Base-by-base conservation (phyloP, 805 yeast species). In the Jamesozyma gamospora region DNA sequence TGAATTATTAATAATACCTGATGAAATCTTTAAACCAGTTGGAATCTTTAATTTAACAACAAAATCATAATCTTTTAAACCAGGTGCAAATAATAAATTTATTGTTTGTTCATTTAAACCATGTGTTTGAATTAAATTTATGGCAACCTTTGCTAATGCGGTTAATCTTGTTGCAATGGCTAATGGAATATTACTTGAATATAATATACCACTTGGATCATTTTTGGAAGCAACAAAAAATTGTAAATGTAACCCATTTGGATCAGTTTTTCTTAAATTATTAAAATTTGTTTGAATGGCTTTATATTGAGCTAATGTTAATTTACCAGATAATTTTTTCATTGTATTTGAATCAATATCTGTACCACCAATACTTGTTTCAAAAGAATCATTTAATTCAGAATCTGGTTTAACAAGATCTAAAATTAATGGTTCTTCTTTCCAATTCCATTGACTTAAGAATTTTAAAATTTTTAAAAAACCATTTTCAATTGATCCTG, bases 371-470 rank as follows among this genome's bases (percentile, higher is more conserved):
- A 49, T 35, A 39, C 51, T 53, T 3, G 47, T 41, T 24, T 46
- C 55, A 21, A 48, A 44, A 2, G 49, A 41, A 28, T 58, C 64
- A 18, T 62, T 67, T 7, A 66, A 63, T 40, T 62, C 58, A 15
- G 59, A 62, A 9, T 56, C 53, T 44, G 74, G 73, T 41, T 69
- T 77, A 12, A 80, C 77, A 48, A 85, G 63, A 53, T 92, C 96
- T 44, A 92, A 63, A 39, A 88, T 74, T 44, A 92, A 63, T 1
- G 95, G 82, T 35, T 81, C 86, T 46, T 83, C 94, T 51, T 75
- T 81, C 98, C 98, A 92, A 59, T 92, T 87, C 98, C 98, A 92
- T 32, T 63, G 63, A 19, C 94, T 71, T 34, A 92, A 58, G 51
- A 81, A 83, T 35, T 74, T 66, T 29, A 92, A 57, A 11, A 79